Conservation (phyloP, 805 yeast genomes). For the Candida ficus region DNA sequence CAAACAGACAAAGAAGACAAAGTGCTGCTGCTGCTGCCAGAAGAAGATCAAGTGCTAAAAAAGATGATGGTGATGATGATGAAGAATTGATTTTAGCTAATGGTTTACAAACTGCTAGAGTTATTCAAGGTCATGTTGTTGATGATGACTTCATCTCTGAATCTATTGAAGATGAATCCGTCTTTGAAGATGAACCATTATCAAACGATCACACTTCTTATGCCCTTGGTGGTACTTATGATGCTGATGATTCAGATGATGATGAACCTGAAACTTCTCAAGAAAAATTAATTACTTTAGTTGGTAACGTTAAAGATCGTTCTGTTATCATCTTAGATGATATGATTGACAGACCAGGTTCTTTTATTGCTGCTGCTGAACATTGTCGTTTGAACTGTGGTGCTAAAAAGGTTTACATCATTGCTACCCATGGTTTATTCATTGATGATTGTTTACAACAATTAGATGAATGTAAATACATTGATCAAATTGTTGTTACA, state of each 20-base stretch:
- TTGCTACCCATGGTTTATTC: slow-evolving; percentile 96
- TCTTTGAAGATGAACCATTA: slow-evolving; percentile 24
- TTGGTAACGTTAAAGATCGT: slow-evolving; percentile 89
- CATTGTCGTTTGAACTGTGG: slow-evolving; percentile 95
- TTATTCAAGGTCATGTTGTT: slow-evolving; percentile 95
- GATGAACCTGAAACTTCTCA: slow-evolving; percentile 48
- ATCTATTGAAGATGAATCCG: slow-evolving; percentile 27
- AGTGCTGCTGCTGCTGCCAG: slow-evolving; percentile 35
- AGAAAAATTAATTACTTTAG: slow-evolving; percentile 91
- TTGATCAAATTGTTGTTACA: slow-evolving; percentile 90
- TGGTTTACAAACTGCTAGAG: slow-evolving; percentile 91
- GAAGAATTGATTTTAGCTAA: slow-evolving; percentile 66
- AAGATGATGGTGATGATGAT: slow-evolving; percentile 47
- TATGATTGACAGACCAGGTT: slow-evolving; percentile 92
- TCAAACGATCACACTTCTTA: slow-evolving; percentile 34
- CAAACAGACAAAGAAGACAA: slow-evolving; percentile 36
- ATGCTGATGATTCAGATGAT: slow-evolving; percentile 81
- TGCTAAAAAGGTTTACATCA: slow-evolving; percentile 81
- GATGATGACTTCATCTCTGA: slow-evolving; percentile 65
- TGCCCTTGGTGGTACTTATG: slow-evolving; percentile 78
- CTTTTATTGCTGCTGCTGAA: slow-evolving; percentile 97
- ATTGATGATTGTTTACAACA: slow-evolving; percentile 80
- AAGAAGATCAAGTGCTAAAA: slow-evolving; percentile 40
- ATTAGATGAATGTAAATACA: slow-evolving; percentile 70
- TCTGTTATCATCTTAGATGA: slow-evolving; percentile 95